These are phyloP conservation scores for Podospora appendiculata DNA, from an alignment of 495 filamentous ascomycete species.

Conservation along the genomic window DNA sequence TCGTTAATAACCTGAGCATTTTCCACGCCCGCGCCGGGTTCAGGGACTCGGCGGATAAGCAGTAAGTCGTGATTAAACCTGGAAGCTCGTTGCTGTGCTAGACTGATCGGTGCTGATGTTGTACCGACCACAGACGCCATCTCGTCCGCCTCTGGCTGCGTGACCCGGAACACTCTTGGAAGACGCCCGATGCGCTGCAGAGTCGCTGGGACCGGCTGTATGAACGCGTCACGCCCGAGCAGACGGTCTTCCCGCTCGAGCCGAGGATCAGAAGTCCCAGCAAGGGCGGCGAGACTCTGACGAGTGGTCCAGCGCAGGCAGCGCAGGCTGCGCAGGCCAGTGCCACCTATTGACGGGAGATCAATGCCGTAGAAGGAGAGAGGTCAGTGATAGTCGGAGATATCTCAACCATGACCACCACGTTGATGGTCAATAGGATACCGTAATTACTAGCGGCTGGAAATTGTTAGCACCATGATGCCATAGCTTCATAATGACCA, in stretches of 20 bases:
- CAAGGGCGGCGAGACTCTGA: conserved; percentile 19
- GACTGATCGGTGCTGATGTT: background rate
- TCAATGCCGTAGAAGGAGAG: too few relatives aligned
- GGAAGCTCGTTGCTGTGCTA: too few relatives aligned
- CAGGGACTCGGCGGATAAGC: conserved; percentile 35
- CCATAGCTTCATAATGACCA: too few relatives aligned
- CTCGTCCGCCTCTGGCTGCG: conserved; percentile 51
- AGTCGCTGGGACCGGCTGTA: conserved; percentile 48
- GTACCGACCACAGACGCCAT: conserved; percentile 37
- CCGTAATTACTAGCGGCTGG: too few relatives aligned
- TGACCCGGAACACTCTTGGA: conserved; percentile 49
- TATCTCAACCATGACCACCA: too few relatives aligned
- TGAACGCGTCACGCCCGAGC: conserved; percentile 39
- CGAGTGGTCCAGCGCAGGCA: too few relatives aligned
- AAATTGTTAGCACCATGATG: too few relatives aligned
- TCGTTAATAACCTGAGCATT: conserved; percentile 44
- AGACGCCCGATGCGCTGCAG: conserved; percentile 38
- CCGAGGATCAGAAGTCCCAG: conserved; percentile 37
- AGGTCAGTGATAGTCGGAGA: too few relatives aligned
- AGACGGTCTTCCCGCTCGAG: conserved; percentile 47
- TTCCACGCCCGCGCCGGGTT: conserved; percentile 45
- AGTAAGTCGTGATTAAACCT: conserved; percentile 32
- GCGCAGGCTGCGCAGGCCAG: too few relatives aligned
- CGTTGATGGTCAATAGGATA: too few relatives aligned
- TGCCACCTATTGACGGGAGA: too few relatives aligned